phyloP scores from a whole-genome alignment of 805 yeast species.

The Saccharomycopsis guyanensis region DNA sequence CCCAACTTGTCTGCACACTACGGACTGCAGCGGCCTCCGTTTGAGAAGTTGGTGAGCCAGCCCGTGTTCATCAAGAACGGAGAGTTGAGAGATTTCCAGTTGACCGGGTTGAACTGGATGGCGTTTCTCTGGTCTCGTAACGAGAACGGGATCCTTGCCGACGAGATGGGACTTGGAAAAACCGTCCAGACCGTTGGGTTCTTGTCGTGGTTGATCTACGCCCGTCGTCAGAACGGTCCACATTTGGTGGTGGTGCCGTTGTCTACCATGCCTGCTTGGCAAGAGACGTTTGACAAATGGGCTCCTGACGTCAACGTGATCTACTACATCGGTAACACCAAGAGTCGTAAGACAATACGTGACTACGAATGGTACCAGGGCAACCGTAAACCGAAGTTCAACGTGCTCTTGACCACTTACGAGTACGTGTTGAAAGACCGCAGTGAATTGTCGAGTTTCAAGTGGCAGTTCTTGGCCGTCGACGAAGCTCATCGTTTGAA shows the following conservation, averaged over 20 bases:
- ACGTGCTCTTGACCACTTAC: constrained; percentile 87
- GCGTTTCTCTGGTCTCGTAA: constrained; percentile 97
- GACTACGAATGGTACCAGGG: constrained; percentile 75
- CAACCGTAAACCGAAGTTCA: constrained; percentile 73
- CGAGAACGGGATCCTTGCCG: constrained; percentile 95
- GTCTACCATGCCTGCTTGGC: constrained; percentile 98
- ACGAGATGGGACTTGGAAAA: constrained; percentile 98
- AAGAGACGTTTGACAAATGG: constrained; percentile 97
- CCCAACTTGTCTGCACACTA: constrained; percentile 78
- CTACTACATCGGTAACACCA: constrained; percentile 86
- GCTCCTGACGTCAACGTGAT: constrained; percentile 92
- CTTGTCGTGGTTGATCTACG: constrained; percentile 88
- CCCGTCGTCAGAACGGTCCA: constrained; percentile 96
- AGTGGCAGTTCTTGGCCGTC: constrained; percentile 93
- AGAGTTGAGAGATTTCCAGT: constrained; percentile 90
- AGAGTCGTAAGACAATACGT: constrained; percentile 73
- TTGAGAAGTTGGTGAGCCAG: constrained; percentile 79
- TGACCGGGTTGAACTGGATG: constrained; percentile 99
- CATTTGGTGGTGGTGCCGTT: constrained; percentile 94
- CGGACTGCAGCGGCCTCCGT: constrained; percentile 71
- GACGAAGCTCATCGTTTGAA: constrained; percentile 98
- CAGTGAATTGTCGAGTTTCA: constrained; percentile 66
- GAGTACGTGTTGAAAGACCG: constrained; percentile 93
- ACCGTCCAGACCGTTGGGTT: constrained; percentile 96
- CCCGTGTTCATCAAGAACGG: constrained; percentile 89